Conservation (phyloP, 179 eudicot species). For the Nepenthes alata region DNA sequence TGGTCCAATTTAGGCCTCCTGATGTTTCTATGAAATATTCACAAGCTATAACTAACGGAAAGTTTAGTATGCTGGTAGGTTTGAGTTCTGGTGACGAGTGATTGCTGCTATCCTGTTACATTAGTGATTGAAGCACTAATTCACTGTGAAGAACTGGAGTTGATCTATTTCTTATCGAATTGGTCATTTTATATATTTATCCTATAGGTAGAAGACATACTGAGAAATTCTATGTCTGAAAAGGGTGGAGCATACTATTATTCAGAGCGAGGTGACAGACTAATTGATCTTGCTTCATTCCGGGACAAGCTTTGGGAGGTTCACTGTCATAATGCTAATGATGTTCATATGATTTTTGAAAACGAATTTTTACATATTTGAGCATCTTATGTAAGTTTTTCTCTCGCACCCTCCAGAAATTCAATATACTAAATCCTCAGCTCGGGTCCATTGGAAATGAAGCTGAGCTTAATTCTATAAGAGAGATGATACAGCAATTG, state of each 20-base stretch:
- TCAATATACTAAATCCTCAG: slow-evolving; percentile 34
- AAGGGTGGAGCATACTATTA: slow-evolving; percentile 76
- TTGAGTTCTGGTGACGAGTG: background rate
- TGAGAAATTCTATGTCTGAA: slow-evolving; percentile 49
- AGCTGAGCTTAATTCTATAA: slow-evolving; percentile 66
- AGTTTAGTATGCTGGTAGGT: slow-evolving; percentile 64
- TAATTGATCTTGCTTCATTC: slow-evolving; percentile 73
- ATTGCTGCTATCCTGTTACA: background rate
- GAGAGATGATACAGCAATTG: slow-evolving; percentile 64
- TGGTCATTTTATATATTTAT: slow-evolving; percentile 1
- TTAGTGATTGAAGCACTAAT: no score
- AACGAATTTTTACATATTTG: slow-evolving; percentile 1
- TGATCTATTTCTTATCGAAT: background rate
- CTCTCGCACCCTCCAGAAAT: slow-evolving; percentile 23
- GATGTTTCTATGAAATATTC: slow-evolving; percentile 63
- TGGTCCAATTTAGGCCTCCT: slow-evolving; percentile 84
- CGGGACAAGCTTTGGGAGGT: slow-evolving; percentile 98
- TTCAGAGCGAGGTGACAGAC: slow-evolving; percentile 92
- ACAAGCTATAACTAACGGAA: slow-evolving; percentile 53
- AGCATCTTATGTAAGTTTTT: background rate
- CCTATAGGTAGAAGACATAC: slow-evolving; percentile 72
- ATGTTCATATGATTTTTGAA: background rate
- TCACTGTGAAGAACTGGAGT: background rate
- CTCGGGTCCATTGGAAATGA: slow-evolving; percentile 57
- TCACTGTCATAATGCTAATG: slow-evolving; percentile 5